Conservation (phyloP, 345 rosid genomes). For the Eutrema heterophyllum region DNA sequence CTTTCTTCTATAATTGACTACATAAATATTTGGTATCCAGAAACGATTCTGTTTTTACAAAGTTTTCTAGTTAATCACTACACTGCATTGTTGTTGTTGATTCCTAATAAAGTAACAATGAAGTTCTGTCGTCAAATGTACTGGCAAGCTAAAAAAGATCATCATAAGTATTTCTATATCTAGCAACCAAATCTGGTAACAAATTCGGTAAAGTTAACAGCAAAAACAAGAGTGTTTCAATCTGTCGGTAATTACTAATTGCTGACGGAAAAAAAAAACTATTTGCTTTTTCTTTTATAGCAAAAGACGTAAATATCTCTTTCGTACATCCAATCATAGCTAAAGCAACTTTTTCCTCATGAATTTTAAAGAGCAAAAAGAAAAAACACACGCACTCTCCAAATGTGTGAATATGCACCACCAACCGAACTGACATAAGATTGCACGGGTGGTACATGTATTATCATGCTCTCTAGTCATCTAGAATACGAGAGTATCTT, state of each 20-base stretch:
- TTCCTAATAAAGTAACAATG: background rate
- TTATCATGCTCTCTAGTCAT: background rate
- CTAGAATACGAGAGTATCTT: background rate
- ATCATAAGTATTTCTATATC: background rate
- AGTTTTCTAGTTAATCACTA: background rate
- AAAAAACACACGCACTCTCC: background rate
- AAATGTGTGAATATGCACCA: constrained; percentile 17
- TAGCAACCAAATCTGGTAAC: background rate
- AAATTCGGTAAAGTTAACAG: background rate
- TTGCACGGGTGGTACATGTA: constrained; percentile 17
- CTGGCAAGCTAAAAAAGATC: background rate
- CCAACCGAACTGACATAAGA: constrained; percentile 33
- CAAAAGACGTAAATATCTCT: background rate
- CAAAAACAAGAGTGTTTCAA: background rate
- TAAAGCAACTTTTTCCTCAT: constrained; percentile 7
- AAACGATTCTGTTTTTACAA: background rate
- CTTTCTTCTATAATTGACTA: too few species aligned
- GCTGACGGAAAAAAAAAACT: background rate
- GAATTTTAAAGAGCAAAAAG: background rate
- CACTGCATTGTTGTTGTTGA: background rate
- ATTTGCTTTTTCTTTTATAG: background rate
- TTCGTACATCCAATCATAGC: constrained; percentile 7
- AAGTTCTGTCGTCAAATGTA: background rate
- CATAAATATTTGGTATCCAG: too few species aligned
- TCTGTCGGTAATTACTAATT: constrained; percentile 13